Evolutionary conservation across 768 basidiomycete genomes (phyloP), one percentile per base, ranked within the genome.

Genomic region (Suillus variegatus): DNA sequence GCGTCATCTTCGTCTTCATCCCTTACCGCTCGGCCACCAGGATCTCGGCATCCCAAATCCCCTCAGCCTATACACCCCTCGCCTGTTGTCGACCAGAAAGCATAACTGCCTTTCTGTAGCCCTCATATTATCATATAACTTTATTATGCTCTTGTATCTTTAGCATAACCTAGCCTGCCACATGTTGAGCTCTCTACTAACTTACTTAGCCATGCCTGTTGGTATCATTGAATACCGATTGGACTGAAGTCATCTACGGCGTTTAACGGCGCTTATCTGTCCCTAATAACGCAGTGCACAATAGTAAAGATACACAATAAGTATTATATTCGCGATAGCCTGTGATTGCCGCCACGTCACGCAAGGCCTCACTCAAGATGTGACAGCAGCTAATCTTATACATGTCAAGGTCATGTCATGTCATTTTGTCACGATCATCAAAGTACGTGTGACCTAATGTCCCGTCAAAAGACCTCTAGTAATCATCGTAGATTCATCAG

Each of bases 91-190:
- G 73, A 71, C 65, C 65, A 73, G 43, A 72, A 66, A 60, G 72
- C 74, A 69, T 81, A 63, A 72, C 60, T 6, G 35, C 41, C 46
- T 20, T 25, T 52, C 38, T 22, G 28, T 7, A 40, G 32, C 28
- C 47, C 20, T 25, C 65, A 60, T 62, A 66, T 68, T 70, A 70
- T 72, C 54, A 69, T 67, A 58, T 47, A 58, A 64, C 66, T 40
- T 68, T 75, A 75, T 71, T 67, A 43, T 25, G n/a, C 63, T 35
- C 51, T 16, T 73, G 69, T 76, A 77, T 72, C 67, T 67, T 67
- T 72, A 73, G 60, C 61, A 46, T 25, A 35, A 49, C 44, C 10
- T 35, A 5, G 58, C 22, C 55, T 25, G 13, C 16, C 36, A 60
- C 61, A 46, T 14, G 54, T 57, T 38, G 46, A 35, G 43, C 60